Evolutionary conservation across 257 asterid species (phyloP).

Genomic region (Gardenia jasminoides): DNA sequence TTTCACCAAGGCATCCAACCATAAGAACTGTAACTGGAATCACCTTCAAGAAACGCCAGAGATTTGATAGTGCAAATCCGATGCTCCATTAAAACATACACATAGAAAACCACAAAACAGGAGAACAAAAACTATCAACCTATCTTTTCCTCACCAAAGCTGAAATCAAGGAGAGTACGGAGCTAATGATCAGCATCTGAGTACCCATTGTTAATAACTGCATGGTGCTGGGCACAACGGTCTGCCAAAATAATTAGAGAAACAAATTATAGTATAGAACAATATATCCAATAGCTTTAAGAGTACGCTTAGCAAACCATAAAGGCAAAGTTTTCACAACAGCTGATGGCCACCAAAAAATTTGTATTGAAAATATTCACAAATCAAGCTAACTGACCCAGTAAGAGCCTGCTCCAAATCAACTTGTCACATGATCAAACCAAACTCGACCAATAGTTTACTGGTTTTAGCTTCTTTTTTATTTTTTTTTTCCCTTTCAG

Average conservation of each 20-base stretch:
- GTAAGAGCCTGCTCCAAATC: no score
- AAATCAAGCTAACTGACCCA: no score
- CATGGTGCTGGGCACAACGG: conserved; percentile 67
- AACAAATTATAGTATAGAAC: no score
- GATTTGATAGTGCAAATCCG: conserved; percentile 1
- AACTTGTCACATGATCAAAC: no score
- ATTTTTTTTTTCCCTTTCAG: no score
- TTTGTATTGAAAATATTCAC: no score
- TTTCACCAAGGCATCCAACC: conserved; percentile 79
- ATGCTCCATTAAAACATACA: not conserved
- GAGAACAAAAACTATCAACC: not conserved
- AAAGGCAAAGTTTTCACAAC: no score
- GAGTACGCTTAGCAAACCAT: not conserved
- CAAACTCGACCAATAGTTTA: no score
- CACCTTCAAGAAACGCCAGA: conserved; percentile 40
- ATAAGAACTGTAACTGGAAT: conserved; percentile 68
- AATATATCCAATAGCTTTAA: no score
- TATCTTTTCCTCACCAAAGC: conserved; percentile 57
- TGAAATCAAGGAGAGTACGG: conserved; percentile 62
- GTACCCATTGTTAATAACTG: conserved; percentile 82
- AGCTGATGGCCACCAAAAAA: no score
- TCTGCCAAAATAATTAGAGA: conserved; percentile 33
- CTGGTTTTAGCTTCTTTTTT: no score
- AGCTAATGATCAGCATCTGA: conserved; percentile 79
- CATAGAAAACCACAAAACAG: conserved; percentile 4